A percentile compares a stretch with the other conserved stretches of the same genome.
phyloP scores from a whole-genome alignment of 176 grass and related monocot species.

The Phoenix dactylifera region DNA sequence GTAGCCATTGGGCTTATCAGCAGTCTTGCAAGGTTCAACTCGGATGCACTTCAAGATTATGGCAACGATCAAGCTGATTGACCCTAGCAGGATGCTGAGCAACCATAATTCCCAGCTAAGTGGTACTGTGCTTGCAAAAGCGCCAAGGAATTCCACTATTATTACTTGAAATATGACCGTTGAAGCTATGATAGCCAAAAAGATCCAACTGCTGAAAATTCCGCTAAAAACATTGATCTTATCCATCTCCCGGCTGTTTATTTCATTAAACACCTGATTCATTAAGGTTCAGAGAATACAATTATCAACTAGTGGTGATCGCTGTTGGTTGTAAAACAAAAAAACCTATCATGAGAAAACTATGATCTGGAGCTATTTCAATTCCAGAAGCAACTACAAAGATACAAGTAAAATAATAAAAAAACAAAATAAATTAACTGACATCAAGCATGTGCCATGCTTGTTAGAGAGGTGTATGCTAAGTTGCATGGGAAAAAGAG shows the following conservation, averaged over 20 bases:
- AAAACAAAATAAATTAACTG: no score
- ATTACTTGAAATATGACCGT: conserved; percentile 75
- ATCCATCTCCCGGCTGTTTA: conserved; percentile 93
- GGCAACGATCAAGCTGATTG: conserved; percentile 59
- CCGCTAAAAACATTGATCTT: conserved; percentile 82
- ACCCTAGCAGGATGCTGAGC: conserved; percentile 57
- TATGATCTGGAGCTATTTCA: no score
- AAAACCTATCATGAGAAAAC: no score
- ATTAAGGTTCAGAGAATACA: background rate
- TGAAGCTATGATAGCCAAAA: conserved; percentile 39
- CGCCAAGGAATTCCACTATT: conserved; percentile 84
- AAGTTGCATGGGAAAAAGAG: no score
- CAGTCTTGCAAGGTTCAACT: conserved; percentile 29
- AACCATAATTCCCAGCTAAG: conserved; percentile 70
- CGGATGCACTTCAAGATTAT: conserved; percentile 80
- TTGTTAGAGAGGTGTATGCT: no score
- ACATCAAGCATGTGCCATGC: no score
- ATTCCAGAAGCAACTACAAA: no score
- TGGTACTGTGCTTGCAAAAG: conserved; percentile 73
- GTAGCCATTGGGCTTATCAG: conserved; percentile 39
- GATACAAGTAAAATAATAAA: no score
- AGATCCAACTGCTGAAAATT: conserved; percentile 66
- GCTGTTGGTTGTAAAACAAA: no score
- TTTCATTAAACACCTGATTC: conserved; percentile 85
- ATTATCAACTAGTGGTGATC: no score